Percentiles rank a stretch among this genome's conserved stretches.
These are phyloP conservation scores for Rhodotorula toruloides DNA, from an alignment of 768 basidiomycete species.

Conservation along the genomic window DNA sequence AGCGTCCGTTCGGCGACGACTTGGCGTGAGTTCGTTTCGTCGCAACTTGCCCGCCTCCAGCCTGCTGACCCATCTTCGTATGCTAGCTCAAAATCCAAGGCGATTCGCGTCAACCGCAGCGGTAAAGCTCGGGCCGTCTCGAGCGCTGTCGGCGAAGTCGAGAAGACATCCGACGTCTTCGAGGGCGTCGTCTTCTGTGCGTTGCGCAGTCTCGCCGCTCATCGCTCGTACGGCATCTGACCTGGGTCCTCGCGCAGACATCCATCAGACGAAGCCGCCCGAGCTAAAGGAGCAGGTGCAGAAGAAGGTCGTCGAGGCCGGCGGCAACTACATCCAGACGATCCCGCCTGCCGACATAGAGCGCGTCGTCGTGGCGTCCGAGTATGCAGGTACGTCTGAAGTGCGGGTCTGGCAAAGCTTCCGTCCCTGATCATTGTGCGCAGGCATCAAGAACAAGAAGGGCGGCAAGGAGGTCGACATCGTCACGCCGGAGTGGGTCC, in stretches of 20 bases:
- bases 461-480: conserved; percentile 15
- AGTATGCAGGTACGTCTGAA: neutral
- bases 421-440: too few species aligned
- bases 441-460: conserved; percentile 17
- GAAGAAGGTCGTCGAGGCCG: conserved; percentile 50
- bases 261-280: conserved; percentile 46
- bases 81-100: conserved; percentile 36
- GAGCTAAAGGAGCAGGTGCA: conserved; percentile 65
- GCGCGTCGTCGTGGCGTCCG: conserved; percentile 14
- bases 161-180: conserved; percentile 64
- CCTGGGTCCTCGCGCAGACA: conserved; percentile 16
- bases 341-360: neutral
- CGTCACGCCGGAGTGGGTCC: conserved; percentile 20
- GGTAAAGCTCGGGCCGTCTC: conserved; percentile 60
- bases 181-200: conserved; percentile 71
- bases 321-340: conserved; percentile 43
- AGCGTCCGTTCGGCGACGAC: conserved; percentile 8
- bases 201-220: conserved; percentile 42
- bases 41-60: neutral
- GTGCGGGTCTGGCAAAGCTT: too few species aligned
- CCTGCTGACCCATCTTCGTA: neutral
- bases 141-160: conserved; percentile 59
- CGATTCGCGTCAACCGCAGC: neutral
- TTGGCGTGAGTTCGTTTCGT: neutral
- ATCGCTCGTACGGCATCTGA: neutral